Evolutionary conservation across 257 asterid species (phyloP).

Genomic region (Scutellaria minor): DNA sequence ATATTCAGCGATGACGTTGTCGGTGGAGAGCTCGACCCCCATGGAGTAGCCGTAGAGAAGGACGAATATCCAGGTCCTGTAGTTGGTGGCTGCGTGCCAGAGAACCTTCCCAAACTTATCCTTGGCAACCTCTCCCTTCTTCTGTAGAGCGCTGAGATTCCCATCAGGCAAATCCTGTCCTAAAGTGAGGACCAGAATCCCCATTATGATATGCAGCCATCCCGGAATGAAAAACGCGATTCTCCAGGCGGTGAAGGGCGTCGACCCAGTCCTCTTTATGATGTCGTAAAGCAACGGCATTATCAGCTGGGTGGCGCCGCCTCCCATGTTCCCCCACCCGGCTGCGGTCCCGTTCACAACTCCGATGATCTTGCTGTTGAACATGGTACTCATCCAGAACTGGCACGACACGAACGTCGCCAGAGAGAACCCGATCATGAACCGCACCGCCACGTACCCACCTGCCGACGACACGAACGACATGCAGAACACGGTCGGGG

Average conservation of each 20-base stretch:
- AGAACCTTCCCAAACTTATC: constrained; percentile 60
- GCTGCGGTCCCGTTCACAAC: constrained; percentile 67
- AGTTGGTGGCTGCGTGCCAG: constrained; percentile 63
- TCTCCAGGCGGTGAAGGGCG: constrained; percentile 71
- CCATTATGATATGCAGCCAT: constrained; percentile 63
- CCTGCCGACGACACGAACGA: constrained; percentile 46
- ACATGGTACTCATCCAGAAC: constrained; percentile 70
- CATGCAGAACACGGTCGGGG: constrained; percentile 67
- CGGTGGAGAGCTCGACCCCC: constrained; percentile 69
- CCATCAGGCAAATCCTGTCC: constrained; percentile 82
- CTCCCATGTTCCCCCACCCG: constrained; percentile 82
- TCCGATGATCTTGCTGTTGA: constrained; percentile 57
- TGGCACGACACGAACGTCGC: constrained; percentile 78
- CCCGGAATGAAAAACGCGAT: constrained; percentile 71
- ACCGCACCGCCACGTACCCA: constrained; percentile 56
- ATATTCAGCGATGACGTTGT: constrained; percentile 67
- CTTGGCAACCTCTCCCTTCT: constrained; percentile 55
- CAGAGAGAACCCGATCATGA: constrained; percentile 67
- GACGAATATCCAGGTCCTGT: constrained; percentile 73
- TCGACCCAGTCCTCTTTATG: constrained; percentile 46
- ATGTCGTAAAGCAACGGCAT: constrained; percentile 64
- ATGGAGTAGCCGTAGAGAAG: constrained; percentile 70
- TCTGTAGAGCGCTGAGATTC: constrained; percentile 51
- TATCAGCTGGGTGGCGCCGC: constrained; percentile 68
- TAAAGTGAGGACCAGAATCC: constrained; percentile 57